phyloP scores from a whole-genome alignment of 2,329 filamentous ascomycete genomes.

The Fusarium clavum region DNA sequence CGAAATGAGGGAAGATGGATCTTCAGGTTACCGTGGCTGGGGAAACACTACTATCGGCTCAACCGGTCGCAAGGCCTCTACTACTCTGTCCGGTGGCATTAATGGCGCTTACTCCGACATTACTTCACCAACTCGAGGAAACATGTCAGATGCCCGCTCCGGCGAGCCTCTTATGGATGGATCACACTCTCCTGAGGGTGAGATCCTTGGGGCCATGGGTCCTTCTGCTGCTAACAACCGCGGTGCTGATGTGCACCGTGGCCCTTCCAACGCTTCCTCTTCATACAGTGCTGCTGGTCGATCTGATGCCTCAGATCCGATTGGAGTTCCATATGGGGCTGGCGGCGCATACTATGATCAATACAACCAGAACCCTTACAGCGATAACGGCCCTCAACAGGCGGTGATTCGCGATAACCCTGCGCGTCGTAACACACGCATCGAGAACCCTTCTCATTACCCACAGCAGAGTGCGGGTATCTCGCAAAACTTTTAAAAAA shows the following conservation, averaged over 20 bases:
- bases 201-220: slow-evolving; percentile 86
- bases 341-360: slow-evolving; percentile 68
- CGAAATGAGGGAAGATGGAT: slow-evolving; percentile 82
- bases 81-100: slow-evolving; percentile 83
- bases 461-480: slow-evolving; percentile 95
- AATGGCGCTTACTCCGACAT: slow-evolving; percentile 79
- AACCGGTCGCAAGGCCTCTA: slow-evolving; percentile 85
- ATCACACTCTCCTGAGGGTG: slow-evolving; percentile 74
- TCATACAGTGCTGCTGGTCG: slow-evolving; percentile 87
- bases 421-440: slow-evolving; percentile 91
- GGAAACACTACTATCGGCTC: slow-evolving; percentile 79
- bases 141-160: slow-evolving; percentile 75
- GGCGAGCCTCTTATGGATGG: slow-evolving; percentile 70
- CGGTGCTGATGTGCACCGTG: slow-evolving; percentile 80
- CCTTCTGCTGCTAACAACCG: slow-evolving; percentile 75
- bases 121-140: slow-evolving; percentile 72
- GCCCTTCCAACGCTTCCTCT: slow-evolving; percentile 94
- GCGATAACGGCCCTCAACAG: slow-evolving; percentile 56
- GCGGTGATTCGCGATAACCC: slow-evolving; percentile 93
- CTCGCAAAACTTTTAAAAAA: slow-evolving; percentile 88
- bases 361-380: slow-evolving; percentile 68
- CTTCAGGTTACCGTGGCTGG: slow-evolving; percentile 92
- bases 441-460: slow-evolving; percentile 89
- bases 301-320: slow-evolving; percentile 74
- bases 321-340: slow-evolving; percentile 61